phyloP scores from a whole-genome alignment of 495 filamentous ascomycete genomes.

The Penicillium herquei region DNA sequence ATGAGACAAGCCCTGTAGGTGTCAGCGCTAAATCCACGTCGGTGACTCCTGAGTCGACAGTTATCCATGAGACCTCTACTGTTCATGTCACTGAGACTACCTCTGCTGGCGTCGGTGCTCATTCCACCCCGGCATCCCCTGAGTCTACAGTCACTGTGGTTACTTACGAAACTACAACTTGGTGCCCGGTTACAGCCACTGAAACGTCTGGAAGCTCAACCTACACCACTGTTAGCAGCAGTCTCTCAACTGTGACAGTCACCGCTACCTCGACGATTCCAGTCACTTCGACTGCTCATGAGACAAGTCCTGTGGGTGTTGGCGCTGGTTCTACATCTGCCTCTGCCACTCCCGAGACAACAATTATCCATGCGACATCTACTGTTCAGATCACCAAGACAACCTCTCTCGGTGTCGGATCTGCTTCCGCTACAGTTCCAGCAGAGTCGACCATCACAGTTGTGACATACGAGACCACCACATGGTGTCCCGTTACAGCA shows the following conservation, averaged over 20 bases:
- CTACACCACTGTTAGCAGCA: constrained; percentile 32
- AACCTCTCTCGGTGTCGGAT: too few relatives aligned
- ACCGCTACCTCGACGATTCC: constrained; percentile 21
- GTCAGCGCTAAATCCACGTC: background rate
- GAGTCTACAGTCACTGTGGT: constrained; percentile 11
- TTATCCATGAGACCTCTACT: constrained; percentile 16
- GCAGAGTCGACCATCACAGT: constrained; percentile 24
- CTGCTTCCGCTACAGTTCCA: too few relatives aligned
- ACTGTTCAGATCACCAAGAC: too few relatives aligned
- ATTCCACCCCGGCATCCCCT: background rate
- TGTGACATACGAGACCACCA: constrained; percentile 38
- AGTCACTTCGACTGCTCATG: background rate
- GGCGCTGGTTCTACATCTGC: constrained; percentile 2
- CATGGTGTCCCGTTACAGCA: constrained; percentile 43
- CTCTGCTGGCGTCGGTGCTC: background rate
- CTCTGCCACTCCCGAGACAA: too few relatives aligned
- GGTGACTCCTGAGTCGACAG: constrained; percentile 25
- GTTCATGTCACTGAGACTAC: constrained; percentile 1
- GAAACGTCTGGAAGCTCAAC: constrained; percentile 29
- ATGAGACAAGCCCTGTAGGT: constrained; percentile 10
- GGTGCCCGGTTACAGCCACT: constrained; percentile 37
- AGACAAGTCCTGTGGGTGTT: constrained; percentile 12
- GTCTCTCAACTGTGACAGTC: constrained; percentile 32
- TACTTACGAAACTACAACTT: constrained; percentile 32
- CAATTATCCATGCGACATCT: too few relatives aligned